Base-by-base conservation (phyloP, 2,329 filamentous ascomycete species). In the Emergomyces orientalis region DNA sequence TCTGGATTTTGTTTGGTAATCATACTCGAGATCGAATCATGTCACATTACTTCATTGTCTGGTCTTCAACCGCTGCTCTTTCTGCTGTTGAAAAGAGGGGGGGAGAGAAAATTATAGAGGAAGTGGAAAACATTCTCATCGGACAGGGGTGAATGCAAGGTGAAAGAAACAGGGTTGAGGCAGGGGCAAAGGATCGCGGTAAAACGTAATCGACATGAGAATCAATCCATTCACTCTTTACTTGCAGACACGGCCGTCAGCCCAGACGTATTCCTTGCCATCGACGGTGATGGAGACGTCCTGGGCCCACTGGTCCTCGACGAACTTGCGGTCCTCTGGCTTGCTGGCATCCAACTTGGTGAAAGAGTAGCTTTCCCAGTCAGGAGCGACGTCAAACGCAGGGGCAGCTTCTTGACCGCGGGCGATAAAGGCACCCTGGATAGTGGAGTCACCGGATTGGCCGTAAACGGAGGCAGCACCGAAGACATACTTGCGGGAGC, bases 211-310 rank as follows among this genome's bases (percentile, higher is more conserved):
- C 39, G 47, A 56, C 45, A 61, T 56, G 13, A 25, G 11, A 56
- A 39, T 22, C 54, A 37, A 63, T 27, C 41, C 49, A 30, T 11
- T 54, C 25, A 41, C 60, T 41, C 37, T 82, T 85, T 96, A 97
- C 86, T 97, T 97, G 89, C 97, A 97, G 78, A 97, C 91, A 87
- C 97, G 97, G 77, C 94, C 94, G 74, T 91, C 88, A 75, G 89
- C 89, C 82, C 88, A 90, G 77, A 86, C 81, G 81, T 92, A 95
- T 75, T 88, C 85, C 89, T 97, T 97, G 82, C 89, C 93, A 74
- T 88, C 79, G 73, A 91, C 84, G 68, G 80, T 81, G 73, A 92
- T 81, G 69, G 89, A 87, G 82, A 90, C 89, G 78, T 97, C 94
- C 90, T 91, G 96, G 67, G 86, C 82, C 94, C 94, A 99, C 80